Percentiles rank a stretch among this genome's conserved stretches.
Conservation (phyloP, 352 stramenopile species). For the Elongisporangium senticosum region DNA sequence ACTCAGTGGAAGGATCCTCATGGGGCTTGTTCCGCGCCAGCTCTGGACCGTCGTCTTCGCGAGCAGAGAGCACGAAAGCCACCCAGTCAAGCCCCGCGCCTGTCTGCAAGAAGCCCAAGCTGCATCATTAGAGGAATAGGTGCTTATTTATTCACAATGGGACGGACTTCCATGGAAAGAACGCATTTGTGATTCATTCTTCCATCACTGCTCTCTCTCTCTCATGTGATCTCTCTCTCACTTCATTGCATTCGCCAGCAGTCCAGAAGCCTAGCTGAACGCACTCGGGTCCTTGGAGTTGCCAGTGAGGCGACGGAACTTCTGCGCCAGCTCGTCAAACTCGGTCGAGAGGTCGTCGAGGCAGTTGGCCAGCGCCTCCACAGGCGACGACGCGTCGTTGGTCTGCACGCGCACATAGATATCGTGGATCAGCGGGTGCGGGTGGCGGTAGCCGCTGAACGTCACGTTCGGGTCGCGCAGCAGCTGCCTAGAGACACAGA, state of each 20-base stretch:
- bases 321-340: constrained; percentile 83
- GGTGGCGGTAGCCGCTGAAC: constrained; percentile 95
- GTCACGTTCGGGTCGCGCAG: constrained; percentile 84
- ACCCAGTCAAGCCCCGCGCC: background rate
- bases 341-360: constrained; percentile 84
- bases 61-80: background rate
- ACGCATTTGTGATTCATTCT: background rate
- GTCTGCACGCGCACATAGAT: constrained; percentile 94
- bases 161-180: background rate
- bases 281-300: constrained; percentile 82
- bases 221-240: too few species aligned
- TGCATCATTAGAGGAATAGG: background rate
- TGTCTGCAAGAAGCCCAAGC: background rate
- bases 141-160: background rate
- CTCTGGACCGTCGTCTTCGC: background rate
- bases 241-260: background rate
- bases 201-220: background rate
- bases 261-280: constrained; percentile 50
- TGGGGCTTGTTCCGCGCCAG: constrained; percentile 14
- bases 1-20: constrained; percentile 10
- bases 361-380: constrained; percentile 76
- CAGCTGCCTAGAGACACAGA: constrained; percentile 58
- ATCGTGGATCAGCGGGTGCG: constrained; percentile 95
- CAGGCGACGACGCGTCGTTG: constrained; percentile 76
- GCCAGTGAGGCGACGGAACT: constrained; percentile 73